phyloP scores from a whole-genome alignment of 768 basidiomycete genomes.

The Myochromella boudieri region DNA sequence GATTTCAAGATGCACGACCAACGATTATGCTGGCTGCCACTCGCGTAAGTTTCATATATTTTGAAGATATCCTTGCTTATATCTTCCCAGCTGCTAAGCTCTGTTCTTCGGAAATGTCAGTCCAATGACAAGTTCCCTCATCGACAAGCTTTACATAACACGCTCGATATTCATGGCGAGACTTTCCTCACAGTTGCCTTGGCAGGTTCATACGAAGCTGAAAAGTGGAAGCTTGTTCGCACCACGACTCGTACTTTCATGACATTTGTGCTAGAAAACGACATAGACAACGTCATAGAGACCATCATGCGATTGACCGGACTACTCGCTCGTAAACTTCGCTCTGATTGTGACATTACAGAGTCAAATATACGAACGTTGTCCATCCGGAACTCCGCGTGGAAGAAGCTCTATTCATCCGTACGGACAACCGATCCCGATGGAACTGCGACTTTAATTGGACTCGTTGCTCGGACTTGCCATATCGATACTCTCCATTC shows the following conservation, averaged over 20 bases:
- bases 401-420: slow-evolving; percentile 64
- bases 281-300: slow-evolving; percentile 29
- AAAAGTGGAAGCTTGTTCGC: slow-evolving; percentile 36
- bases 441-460: slow-evolving; percentile 58
- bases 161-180: slow-evolving; percentile 40
- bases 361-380: slow-evolving; percentile 30
- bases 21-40: slow-evolving; percentile 58
- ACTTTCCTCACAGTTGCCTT: slow-evolving; percentile 38
- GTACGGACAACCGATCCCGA: slow-evolving; percentile 58
- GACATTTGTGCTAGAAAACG: slow-evolving; percentile 27
- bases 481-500: slow-evolving; percentile 65
- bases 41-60: slow-evolving; percentile 48
- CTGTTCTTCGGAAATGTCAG: slow-evolving; percentile 25
- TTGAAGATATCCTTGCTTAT: background rate
- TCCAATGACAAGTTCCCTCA: slow-evolving; percentile 20
- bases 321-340: slow-evolving; percentile 24
- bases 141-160: slow-evolving; percentile 23
- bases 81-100: slow-evolving; percentile 29
- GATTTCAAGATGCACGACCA: slow-evolving; percentile 61
- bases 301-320: slow-evolving; percentile 32
- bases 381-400: slow-evolving; percentile 56
- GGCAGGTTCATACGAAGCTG: slow-evolving; percentile 27
- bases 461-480: slow-evolving; percentile 55
- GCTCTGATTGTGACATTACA: slow-evolving; percentile 3
- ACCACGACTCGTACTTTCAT: slow-evolving; percentile 33